A percentile compares a stretch with the other conserved stretches of the same genome.
Conservation (phyloP, 1,284 basidiomycete genomes). For the Ustilago trichophora region DNA sequence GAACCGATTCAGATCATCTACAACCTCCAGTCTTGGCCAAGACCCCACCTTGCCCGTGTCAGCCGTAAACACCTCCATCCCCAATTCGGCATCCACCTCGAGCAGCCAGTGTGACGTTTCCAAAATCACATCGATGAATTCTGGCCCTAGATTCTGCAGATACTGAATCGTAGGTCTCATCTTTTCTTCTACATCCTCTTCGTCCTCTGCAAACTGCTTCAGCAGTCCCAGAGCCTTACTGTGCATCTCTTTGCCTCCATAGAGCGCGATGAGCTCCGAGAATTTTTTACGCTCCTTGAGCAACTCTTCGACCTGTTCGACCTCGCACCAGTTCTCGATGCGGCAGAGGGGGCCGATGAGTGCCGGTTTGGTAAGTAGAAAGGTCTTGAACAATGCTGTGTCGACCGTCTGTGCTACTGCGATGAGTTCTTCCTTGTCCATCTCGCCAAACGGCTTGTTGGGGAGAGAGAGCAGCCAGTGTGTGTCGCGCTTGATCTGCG, state of each 20-base stretch:
- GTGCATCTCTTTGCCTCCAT: slow-evolving; percentile 95
- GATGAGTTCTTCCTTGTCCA: slow-evolving; percentile 54
- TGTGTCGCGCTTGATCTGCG: slow-evolving; percentile 51
- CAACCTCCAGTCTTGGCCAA: slow-evolving; percentile 67
- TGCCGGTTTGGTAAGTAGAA: slow-evolving; percentile 82
- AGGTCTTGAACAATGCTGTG: slow-evolving; percentile 93
- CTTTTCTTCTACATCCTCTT: slow-evolving; percentile 82
- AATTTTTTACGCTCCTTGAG: slow-evolving; percentile 86
- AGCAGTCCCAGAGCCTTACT: slow-evolving; percentile 83
- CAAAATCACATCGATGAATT: slow-evolving; percentile 58
- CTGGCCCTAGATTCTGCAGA: slow-evolving; percentile 79
- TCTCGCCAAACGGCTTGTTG: slow-evolving; percentile 42
- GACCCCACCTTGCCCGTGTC: slow-evolving; percentile 78
- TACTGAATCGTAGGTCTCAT: slow-evolving; percentile 86
- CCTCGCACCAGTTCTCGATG: slow-evolving; percentile 95
- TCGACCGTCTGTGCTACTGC: slow-evolving; percentile 89
- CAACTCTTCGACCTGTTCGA: slow-evolving; percentile 90
- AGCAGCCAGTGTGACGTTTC: slow-evolving; percentile 82
- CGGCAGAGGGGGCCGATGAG: slow-evolving; percentile 88
- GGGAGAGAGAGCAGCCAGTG: slow-evolving; percentile 53
- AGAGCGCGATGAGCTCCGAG: slow-evolving; percentile 87
- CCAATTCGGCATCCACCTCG: slow-evolving; percentile 76
- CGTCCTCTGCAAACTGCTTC: slow-evolving; percentile 73
- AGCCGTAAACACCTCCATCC: slow-evolving; percentile 91
- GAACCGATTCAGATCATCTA: slow-evolving; percentile 74